A percentile compares a stretch with the other conserved stretches of the same genome.
Evolutionary conservation across 257 asterid species (phyloP).

Genomic region (Eustoma russellianum): DNA sequence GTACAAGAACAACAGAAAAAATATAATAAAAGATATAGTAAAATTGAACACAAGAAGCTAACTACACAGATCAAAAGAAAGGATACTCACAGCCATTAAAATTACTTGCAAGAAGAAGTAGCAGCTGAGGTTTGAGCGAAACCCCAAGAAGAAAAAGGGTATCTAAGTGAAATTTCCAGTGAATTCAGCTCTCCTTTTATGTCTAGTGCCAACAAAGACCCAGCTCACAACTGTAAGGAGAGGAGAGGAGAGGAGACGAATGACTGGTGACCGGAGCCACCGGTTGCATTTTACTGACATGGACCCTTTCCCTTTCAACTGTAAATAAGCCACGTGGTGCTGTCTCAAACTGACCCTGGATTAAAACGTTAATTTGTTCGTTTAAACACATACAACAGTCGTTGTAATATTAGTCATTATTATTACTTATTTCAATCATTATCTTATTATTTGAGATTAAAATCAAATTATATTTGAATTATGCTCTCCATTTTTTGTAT

Average conservation of each 20-base stretch:
- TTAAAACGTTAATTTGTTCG: neutral
- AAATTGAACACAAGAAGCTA: neutral
- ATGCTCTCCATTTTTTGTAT: no score
- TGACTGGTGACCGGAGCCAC: conserved; percentile 21
- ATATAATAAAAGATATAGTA: neutral
- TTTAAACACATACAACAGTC: no score
- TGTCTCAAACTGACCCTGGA: neutral
- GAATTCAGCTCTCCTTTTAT: neutral
- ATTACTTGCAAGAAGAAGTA: neutral
- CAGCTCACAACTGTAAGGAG: conserved; percentile 6
- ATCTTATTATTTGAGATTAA: no score
- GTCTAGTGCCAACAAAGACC: conserved; percentile 10
- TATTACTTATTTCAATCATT: no score
- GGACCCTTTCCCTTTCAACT: neutral
- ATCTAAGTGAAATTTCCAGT: conserved; percentile 3
- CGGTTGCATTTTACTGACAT: conserved; percentile 8
- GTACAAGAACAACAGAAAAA: neutral
- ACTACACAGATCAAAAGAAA: conserved; percentile 10
- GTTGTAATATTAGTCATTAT: no score
- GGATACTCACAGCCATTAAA: conserved; percentile 16
- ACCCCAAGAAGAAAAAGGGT: conserved; percentile 7
- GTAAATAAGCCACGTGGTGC: neutral
- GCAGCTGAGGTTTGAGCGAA: conserved; percentile 2
- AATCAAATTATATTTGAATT: no score
- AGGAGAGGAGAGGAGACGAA: neutral